Conservation (phyloP, 2,329 filamentous ascomycete genomes). For the Cladosporium sphaerospermum region DNA sequence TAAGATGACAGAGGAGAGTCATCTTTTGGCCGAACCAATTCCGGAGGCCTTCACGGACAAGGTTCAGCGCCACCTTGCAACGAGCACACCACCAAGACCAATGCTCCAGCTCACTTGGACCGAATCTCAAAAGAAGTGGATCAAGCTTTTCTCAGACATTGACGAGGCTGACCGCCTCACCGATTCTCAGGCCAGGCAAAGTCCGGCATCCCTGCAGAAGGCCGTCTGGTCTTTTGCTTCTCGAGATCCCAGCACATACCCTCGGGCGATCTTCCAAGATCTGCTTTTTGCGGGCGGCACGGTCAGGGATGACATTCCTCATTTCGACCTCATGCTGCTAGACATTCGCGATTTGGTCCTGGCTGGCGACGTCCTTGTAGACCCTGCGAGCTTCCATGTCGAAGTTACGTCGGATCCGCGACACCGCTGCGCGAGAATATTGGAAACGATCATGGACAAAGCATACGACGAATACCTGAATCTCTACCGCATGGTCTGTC, state of each 20-base stretch:
- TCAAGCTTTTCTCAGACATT: slow-evolving; percentile 65
- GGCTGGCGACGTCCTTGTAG: slow-evolving; percentile 63
- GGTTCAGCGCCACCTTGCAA: slow-evolving; percentile 84
- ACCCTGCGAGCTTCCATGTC: slow-evolving; percentile 67
- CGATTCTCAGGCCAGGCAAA: slow-evolving; percentile 15
- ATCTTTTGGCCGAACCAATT: slow-evolving; percentile 57
- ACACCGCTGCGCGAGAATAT: slow-evolving; percentile 63
- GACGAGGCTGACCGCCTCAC: slow-evolving; percentile 43
- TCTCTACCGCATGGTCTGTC: slow-evolving; percentile 74
- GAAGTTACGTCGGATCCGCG: slow-evolving; percentile 69
- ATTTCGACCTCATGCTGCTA: slow-evolving; percentile 68
- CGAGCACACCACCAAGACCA: slow-evolving; percentile 85
- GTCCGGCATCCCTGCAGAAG: slow-evolving; percentile 21
- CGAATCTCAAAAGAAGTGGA: slow-evolving; percentile 64
- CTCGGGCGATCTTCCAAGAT: slow-evolving; percentile 53
- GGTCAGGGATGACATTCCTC: slow-evolving; percentile 60
- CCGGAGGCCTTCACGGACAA: slow-evolving; percentile 82
- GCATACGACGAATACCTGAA: slow-evolving; percentile 65
- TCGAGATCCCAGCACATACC: slow-evolving; percentile 71
- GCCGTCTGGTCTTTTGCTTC: slow-evolving; percentile 62
- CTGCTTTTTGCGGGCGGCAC: slow-evolving; percentile 65
- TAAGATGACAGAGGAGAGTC: slow-evolving; percentile 50
- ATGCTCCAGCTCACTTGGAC: slow-evolving; percentile 72
- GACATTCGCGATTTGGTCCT: slow-evolving; percentile 75
- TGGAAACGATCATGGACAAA: slow-evolving; percentile 61